These are phyloP conservation scores for Rossbeevera mucosa DNA, from an alignment of 768 basidiomycete genomes.

Conservation along the genomic window DNA sequence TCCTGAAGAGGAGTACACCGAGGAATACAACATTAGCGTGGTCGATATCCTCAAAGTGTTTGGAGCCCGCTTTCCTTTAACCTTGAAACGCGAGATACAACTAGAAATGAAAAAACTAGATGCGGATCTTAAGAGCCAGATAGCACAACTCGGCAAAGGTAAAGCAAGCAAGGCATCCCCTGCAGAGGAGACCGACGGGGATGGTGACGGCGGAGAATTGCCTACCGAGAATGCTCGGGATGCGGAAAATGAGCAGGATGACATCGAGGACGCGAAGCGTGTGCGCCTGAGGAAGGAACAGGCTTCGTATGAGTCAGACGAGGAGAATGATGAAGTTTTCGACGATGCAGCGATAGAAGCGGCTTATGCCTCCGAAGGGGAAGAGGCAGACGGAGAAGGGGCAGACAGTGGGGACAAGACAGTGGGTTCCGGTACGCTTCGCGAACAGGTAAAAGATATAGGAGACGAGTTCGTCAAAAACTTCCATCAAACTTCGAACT, in stretches of 20 bases:
- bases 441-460: constrained; percentile 40
- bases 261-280: constrained; percentile 75
- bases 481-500: constrained; percentile 64
- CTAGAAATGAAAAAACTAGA: constrained; percentile 83
- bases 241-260: constrained; percentile 71
- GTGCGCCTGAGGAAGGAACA: constrained; percentile 68
- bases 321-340: constrained; percentile 43
- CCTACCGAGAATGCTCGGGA: constrained; percentile 46
- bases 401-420: constrained; percentile 22
- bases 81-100: constrained; percentile 81
- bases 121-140: constrained; percentile 72
- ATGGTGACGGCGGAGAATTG: constrained; percentile 51
- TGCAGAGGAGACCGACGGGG: constrained; percentile 43
- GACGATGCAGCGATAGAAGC: constrained; percentile 60
- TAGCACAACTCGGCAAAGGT: constrained; percentile 80
- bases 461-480: constrained; percentile 51
- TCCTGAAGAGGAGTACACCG: constrained; percentile 74
- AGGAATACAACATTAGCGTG: constrained; percentile 75
- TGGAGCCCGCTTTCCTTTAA: constrained; percentile 67
- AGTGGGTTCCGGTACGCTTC: constrained; percentile 29
- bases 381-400: constrained; percentile 32
- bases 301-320: constrained; percentile 64
- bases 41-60: constrained; percentile 71
- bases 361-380: constrained; percentile 48
- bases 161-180: constrained; percentile 43